Evolutionary conservation across 169 alveolate genomes (phyloP), one percentile per base, ranked within the genome.

Genomic region (Plasmodium vivax): DNA sequence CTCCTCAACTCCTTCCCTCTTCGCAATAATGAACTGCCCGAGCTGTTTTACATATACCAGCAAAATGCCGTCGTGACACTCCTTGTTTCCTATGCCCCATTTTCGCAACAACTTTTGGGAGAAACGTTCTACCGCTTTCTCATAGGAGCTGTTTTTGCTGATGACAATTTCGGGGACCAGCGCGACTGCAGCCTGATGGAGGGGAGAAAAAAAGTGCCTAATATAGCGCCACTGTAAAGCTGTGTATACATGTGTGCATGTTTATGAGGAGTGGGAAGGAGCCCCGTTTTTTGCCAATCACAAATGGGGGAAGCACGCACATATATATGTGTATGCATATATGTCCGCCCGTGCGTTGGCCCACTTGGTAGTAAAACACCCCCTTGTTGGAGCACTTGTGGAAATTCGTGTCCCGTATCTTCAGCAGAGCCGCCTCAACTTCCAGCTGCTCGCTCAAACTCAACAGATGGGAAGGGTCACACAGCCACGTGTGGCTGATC

Each of bases 11-110:
- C 94, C 94, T 80, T 90, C 94, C 77, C 94, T 90, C 82, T 62
- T 90, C 7, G 91, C 68, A 68, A 90, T 71, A 90, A 90, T 54
- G 32, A 92, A 92, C 4, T 51, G 62, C 5, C 93, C 93, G 1
- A 92, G 51, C 19, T 71, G 88, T 56, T 83, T 92, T 75, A 92
- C 84, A 27, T 92, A 92, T 56, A 92, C 93, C 19, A 92, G 38
- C 74, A 92, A 72, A 47, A 92, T 92, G 19, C 95, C 95, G 56
- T 92, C 95, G 51, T 92, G 93, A 62, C 95, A 92, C 54, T 62
- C 82, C 23, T 73, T 82, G 30, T 92, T 81, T 68, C 95, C 95
- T 68, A 92, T 84, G 19, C 95, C 95, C 95, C 95, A 92, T 83
- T 92, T 92, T 51, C 95, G 73, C 47, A 92, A 68, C 84, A 62